Conservation (phyloP, 2,329 filamentous ascomycete species). For the Aspergillus pseudotamarii region DNA sequence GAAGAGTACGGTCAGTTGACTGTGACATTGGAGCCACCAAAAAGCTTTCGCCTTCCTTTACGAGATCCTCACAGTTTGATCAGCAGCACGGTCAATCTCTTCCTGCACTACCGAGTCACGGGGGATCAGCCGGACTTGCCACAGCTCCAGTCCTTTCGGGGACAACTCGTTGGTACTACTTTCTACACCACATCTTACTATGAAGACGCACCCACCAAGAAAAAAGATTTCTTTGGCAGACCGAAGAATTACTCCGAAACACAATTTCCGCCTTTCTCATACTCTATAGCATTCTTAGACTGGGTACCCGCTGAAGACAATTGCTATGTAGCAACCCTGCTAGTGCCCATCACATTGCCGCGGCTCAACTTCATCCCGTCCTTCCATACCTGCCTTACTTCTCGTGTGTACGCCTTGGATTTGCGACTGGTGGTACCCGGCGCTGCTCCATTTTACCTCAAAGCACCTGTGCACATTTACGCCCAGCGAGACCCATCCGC, state of each 20-base stretch:
- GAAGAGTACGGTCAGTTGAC: not conserved
- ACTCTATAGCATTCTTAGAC: conserved; percentile 11
- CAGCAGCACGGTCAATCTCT: conserved; percentile 13
- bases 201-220: conserved; percentile 5
- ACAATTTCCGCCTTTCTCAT: conserved; percentile 10
- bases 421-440: conserved; percentile 15
- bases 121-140: conserved; percentile 2
- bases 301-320: conserved; percentile 8
- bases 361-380: conserved; percentile 19
- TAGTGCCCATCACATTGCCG: conserved; percentile 18
- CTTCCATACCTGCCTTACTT: conserved; percentile 20
- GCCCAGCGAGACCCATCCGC: conserved; percentile 13
- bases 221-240: conserved; percentile 15
- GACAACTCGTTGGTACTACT: conserved; percentile 16
- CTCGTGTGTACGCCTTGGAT: conserved; percentile 14
- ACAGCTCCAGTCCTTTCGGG: conserved; percentile 17
- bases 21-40: conserved; percentile 11
- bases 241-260: conserved; percentile 17
- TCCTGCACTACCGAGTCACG: conserved; percentile 8
- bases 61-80: conserved; percentile 13
- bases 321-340: conserved; percentile 9
- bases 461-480: conserved; percentile 10
- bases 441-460: conserved; percentile 7
- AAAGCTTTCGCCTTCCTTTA: conserved; percentile 14
- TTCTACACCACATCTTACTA: conserved; percentile 15